A percentile compares a stretch with the other conserved stretches of the same genome.
Evolutionary conservation across 2,329 filamentous ascomycete genomes (phyloP).

Genomic region (Colletotrichum neosansevieriae): DNA sequence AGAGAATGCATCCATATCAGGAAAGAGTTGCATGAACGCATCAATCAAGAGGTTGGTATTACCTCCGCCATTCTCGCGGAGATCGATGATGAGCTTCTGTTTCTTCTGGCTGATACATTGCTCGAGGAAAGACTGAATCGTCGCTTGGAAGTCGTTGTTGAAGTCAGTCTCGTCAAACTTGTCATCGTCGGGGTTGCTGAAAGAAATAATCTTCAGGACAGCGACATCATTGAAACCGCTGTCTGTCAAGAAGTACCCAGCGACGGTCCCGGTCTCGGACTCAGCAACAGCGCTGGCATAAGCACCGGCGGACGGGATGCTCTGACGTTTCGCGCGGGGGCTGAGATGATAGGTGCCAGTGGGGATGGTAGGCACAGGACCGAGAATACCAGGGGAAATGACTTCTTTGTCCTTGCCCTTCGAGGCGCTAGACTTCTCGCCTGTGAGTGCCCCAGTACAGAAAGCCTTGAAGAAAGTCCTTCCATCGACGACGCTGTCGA

Average conservation of each 20-base stretch:
- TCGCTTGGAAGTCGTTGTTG: constrained; percentile 6
- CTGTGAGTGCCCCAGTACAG: constrained; percentile 1
- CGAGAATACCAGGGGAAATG: constrained; percentile 3
- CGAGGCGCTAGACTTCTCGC: not conserved
- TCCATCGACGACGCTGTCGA: constrained; percentile 1
- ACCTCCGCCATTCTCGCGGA: constrained; percentile 3
- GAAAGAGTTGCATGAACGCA: constrained; percentile 18
- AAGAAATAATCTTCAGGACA: constrained; percentile 10
- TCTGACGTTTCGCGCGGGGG: not conserved
- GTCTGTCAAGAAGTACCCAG: constrained; percentile 7
- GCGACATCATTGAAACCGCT: constrained; percentile 2
- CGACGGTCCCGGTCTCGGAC: constrained; percentile 1
- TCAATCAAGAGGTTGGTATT: constrained; percentile 13
- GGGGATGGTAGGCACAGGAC: constrained; percentile 10
- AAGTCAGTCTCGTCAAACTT: constrained; percentile 1
- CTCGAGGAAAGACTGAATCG: not conserved
- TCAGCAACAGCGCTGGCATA: not conserved
- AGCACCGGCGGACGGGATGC: not conserved
- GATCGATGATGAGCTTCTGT: constrained; percentile 8
- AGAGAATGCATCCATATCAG: constrained; percentile 13
- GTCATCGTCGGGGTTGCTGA: constrained; percentile 2
- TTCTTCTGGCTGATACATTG: constrained; percentile 1
- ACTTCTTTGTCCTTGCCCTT: not conserved
- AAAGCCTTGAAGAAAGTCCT: constrained; percentile 3
- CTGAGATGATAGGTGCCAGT: not conserved